Evolutionary conservation across 1,284 basidiomycete species (phyloP).

Genomic region (Ustilago cynodontis): DNA sequence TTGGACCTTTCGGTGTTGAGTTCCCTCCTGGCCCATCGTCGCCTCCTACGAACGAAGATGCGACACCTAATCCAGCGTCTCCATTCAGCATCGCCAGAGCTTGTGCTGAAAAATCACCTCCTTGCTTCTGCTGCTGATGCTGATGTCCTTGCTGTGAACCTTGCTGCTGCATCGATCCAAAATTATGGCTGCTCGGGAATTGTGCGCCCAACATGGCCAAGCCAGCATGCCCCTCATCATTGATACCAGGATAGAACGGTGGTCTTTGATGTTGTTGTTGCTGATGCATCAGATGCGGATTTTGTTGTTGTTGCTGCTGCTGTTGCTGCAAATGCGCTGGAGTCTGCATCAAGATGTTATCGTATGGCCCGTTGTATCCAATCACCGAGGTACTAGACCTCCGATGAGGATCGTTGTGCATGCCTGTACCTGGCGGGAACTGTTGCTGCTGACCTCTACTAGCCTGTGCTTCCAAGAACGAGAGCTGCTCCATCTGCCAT

Average conservation of each 20-base stretch:
- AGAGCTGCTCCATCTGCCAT: slow-evolving; percentile 62
- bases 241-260: slow-evolving; percentile 33
- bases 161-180: slow-evolving; percentile 32
- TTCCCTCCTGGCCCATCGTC: slow-evolving; percentile 9
- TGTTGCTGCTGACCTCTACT: slow-evolving; percentile 29
- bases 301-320: slow-evolving; percentile 7
- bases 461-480: slow-evolving; percentile 52
- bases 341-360: slow-evolving; percentile 27
- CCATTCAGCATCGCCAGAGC: slow-evolving; percentile 43
- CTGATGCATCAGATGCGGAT: slow-evolving; percentile 4
- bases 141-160: slow-evolving; percentile 4
- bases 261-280: slow-evolving; percentile 30
- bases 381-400: slow-evolving; percentile 25
- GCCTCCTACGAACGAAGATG: slow-evolving; percentile 9
- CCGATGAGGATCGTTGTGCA: slow-evolving; percentile 18
- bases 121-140: slow-evolving; percentile 14
- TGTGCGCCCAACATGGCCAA: slow-evolving; percentile 47
- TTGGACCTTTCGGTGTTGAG: slow-evolving; percentile 24
- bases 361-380: slow-evolving; percentile 22
- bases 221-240: slow-evolving; percentile 15
- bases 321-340: slow-evolving; percentile 19
- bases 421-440: slow-evolving; percentile 1
- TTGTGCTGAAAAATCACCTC: slow-evolving; percentile 28
- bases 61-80: slow-evolving; percentile 35
- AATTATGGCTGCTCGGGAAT: slow-evolving; percentile 59